phyloP scores from a whole-genome alignment of 345 rosid species.

The Luvunga scandens region DNA sequence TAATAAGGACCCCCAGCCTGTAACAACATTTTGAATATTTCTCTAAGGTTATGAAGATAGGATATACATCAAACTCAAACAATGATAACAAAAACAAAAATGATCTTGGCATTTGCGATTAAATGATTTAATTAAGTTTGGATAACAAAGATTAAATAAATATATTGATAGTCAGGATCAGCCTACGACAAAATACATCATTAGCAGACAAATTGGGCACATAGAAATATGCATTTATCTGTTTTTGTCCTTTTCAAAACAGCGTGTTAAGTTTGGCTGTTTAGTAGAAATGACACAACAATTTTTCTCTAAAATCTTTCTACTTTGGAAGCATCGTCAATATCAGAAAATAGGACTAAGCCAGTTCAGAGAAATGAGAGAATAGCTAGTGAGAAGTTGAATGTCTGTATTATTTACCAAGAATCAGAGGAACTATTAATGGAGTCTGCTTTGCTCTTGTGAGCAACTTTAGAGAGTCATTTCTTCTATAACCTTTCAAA shows the following conservation, averaged over 20 bases:
- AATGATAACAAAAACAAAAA: background rate
- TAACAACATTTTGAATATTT: background rate
- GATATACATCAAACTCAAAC: background rate
- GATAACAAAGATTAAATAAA: background rate
- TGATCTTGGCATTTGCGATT: background rate
- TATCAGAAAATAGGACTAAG: background rate
- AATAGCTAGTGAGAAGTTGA: background rate
- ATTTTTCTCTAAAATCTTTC: background rate
- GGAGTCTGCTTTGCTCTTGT: background rate
- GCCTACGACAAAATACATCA: background rate
- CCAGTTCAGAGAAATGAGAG: background rate
- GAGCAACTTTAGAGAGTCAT: background rate
- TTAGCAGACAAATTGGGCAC: background rate
- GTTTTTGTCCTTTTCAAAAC: constrained; percentile 1
- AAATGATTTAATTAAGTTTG: background rate
- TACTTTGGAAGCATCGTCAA: constrained; percentile 17
- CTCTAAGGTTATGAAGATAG: background rate
- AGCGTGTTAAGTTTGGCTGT: background rate
- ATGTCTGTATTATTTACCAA: background rate
- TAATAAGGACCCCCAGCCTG: constrained; percentile 84
- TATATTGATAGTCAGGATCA: background rate
- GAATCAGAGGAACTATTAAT: background rate
- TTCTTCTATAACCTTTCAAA: background rate
- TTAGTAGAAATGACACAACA: background rate
- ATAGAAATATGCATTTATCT: background rate